Base-by-base conservation (phyloP, 345 rosid genomes). In the Hypericum androsaemum region DNA sequence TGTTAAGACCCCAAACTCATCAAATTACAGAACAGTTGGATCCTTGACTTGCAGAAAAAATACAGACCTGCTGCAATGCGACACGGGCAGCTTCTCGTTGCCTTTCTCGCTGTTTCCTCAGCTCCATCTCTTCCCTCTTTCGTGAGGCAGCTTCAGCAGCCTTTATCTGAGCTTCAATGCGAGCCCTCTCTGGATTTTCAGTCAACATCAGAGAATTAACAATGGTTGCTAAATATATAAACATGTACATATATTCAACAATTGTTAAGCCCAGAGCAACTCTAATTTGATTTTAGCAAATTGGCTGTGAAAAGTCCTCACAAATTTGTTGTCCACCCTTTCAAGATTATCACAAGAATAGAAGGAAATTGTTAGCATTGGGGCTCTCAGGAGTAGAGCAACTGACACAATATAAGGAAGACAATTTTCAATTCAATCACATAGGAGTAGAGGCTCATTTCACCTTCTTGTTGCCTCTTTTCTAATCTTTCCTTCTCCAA, bases 21-120 rank as follows among this genome's bases (percentile, higher is more conserved):
- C 41, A 1, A 9, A 37, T 50, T 37, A 52, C 36, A 28, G 43
- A 36, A 2, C 32, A 1, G 32, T 22, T 22, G 32, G 32, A 1
- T 22, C 32, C 32, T 22, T 22, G 32, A 22, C 1, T 22, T 22
- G 4, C n/a, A 22, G 4, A 22, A 22, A 22, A 22, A 22, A 22
- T 22, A 35, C 37, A 40, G 16, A 89, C 97, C 90, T 87, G 59
- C 45, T 76, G 77, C 55, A 76, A 44, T 5, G 80, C 75, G 47
- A 66, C 59, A 45, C 96, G 86, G 43, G 94, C 88, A 13, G 88
- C 88, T 68, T 84, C 88, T 58, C 88, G 69, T 52, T 82, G 73
- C 40, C 51, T 81, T 69, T 77, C 85, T 12, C 92, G 74, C 51
- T 71, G 74, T 62, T 49, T 62, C 72, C 64, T 90, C 68, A 68